A percentile compares a stretch with the other conserved stretches of the same genome.
Conservation (phyloP, 352 stramenopile species). For the Pythium monospermum region DNA sequence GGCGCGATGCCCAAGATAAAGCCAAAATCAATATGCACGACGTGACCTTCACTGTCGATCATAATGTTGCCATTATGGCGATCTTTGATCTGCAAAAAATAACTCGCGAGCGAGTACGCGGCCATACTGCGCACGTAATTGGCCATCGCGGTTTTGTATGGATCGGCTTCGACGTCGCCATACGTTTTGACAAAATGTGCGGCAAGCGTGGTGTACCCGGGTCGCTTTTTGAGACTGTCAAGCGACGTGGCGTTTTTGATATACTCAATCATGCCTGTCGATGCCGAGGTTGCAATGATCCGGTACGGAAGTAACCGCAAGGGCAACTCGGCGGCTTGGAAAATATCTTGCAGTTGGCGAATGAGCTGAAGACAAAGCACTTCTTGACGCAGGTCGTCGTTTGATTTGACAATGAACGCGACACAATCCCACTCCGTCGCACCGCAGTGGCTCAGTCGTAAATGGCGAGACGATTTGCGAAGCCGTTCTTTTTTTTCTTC, state of each 20-base stretch:
- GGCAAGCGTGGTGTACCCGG: constrained; percentile 81
- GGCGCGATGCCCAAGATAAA: constrained; percentile 98
- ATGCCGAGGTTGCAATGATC: constrained; percentile 94
- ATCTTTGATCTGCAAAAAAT: constrained; percentile 98
- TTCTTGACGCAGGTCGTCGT: constrained; percentile 98
- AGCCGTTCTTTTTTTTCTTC: constrained; percentile 72
- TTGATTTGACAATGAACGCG: constrained; percentile 97
- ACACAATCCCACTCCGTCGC: constrained; percentile 62
- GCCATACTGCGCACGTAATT: constrained; percentile 97
- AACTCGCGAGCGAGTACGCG: constrained; percentile 97
- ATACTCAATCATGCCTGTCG: constrained; percentile 96
- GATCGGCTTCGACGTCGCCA: constrained; percentile 60
- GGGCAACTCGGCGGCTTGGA: constrained; percentile 91
- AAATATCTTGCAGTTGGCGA: constrained; percentile 94
- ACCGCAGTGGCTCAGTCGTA: constrained; percentile 15
- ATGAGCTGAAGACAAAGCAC: constrained; percentile 97
- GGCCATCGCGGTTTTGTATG: constrained; percentile 93
- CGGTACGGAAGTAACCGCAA: constrained; percentile 94
- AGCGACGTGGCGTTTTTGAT: constrained; percentile 97
- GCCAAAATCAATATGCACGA: constrained; percentile 99
- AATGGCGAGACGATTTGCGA: constrained; percentile 43
- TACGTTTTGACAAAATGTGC: constrained; percentile 93
- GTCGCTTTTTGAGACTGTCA: constrained; percentile 92
- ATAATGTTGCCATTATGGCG: constrained; percentile 99
- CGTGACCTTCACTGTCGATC: constrained; percentile 95